phyloP scores from a whole-genome alignment of 2,329 filamentous ascomycete species.

The Colletotrichum salicis region DNA sequence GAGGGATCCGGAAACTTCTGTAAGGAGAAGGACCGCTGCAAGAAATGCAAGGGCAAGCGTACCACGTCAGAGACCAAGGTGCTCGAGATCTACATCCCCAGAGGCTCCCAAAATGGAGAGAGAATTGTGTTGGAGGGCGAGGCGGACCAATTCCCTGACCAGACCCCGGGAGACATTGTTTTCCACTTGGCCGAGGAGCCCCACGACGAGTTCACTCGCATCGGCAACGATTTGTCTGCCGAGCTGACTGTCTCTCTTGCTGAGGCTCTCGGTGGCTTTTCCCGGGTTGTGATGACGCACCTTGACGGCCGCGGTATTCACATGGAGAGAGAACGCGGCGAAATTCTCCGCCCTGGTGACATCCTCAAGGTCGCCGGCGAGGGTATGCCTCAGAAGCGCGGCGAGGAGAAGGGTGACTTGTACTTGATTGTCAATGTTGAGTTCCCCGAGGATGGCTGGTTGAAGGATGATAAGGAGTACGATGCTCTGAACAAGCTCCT shows the following conservation, averaged over 20 bases:
- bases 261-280: conserved; percentile 90
- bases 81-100: conserved; percentile 94
- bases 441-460: conserved; percentile 90
- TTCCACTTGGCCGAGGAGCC: conserved; percentile 86
- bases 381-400: conserved; percentile 93
- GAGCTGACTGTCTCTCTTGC: conserved; percentile 82
- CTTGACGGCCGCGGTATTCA: conserved; percentile 92
- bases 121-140: conserved; percentile 91
- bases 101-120: conserved; percentile 87
- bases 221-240: conserved; percentile 85
- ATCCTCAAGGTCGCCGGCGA: conserved; percentile 87
- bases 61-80: conserved; percentile 91
- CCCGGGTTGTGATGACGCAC: conserved; percentile 88
- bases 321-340: conserved; percentile 81
- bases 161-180: conserved; percentile 91
- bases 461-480: conserved; percentile 76
- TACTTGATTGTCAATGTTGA: conserved; percentile 87
- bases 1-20: conserved; percentile 85
- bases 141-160: conserved; percentile 90
- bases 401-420: conserved; percentile 84
- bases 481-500: conserved; percentile 79
- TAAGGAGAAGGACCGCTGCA: conserved; percentile 97
- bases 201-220: conserved; percentile 84
- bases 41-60: conserved; percentile 96
- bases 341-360: conserved; percentile 84